A percentile compares a stretch with the other conserved stretches of the same genome.
These are phyloP conservation scores for Volvox africanus DNA, from an alignment of 139 green algal species.

Conservation along the genomic window DNA sequence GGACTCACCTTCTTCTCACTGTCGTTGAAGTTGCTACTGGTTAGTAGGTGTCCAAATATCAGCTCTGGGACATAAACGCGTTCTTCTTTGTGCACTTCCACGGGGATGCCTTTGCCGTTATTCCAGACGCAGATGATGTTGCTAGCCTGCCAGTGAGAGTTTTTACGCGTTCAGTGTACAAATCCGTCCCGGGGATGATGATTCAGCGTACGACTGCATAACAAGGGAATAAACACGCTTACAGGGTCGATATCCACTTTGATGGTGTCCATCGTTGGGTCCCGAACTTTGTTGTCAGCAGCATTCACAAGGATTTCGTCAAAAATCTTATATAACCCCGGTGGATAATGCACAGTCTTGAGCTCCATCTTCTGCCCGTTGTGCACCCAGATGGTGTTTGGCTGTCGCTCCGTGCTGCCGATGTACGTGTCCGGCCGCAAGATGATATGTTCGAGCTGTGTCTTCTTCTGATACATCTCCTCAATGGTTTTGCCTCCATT, in stretches of 20 bases:
- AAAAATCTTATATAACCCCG: conserved; percentile 99
- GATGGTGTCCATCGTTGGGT: conserved; percentile 94
- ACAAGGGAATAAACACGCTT: conserved; percentile 7
- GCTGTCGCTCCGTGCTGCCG: conserved; percentile 91
- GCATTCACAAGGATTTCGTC: conserved; percentile 99
- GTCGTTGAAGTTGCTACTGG: conserved; percentile 99
- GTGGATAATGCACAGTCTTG: conserved; percentile 81
- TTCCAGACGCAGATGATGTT: conserved; percentile 94
- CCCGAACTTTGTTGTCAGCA: conserved; percentile 98
- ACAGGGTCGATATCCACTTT: conserved; percentile 88
- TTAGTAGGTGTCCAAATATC: conserved; percentile 99
- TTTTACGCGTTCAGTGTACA: too few relatives aligned
- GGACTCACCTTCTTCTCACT: conserved; percentile 93
- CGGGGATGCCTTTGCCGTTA: conserved; percentile 95
- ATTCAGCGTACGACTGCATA: too few relatives aligned
- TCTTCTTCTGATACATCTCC: conserved; percentile 98
- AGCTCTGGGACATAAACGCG: conserved; percentile 97
- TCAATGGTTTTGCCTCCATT: conserved; percentile 86
- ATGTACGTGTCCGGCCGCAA: conserved; percentile 99
- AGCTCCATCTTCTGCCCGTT: conserved; percentile 73
- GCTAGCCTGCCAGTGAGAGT: conserved; percentile 49
- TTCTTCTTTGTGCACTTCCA: conserved; percentile 97
- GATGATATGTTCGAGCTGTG: conserved; percentile 98
- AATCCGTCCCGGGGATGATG: too few relatives aligned
- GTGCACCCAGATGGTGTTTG: conserved; percentile 93